A percentile compares a stretch with the other conserved stretches of the same genome.
Conservation (phyloP, 495 filamentous ascomycete species). For the Penicillium cataractarum region DNA sequence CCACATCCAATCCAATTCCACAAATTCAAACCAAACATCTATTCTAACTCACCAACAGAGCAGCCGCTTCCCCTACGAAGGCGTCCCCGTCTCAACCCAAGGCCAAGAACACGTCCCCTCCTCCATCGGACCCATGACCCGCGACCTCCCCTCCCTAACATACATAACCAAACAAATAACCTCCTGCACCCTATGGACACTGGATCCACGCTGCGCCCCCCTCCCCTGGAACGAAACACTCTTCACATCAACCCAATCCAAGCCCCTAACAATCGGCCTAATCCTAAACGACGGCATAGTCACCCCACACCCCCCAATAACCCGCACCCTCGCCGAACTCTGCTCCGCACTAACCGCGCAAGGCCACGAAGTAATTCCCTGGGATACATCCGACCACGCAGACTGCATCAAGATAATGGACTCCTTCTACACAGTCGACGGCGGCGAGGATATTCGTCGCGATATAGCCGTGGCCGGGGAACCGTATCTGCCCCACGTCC, state of each 20-base stretch:
- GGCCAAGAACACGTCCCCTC: conserved; percentile 60
- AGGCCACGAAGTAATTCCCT: conserved; percentile 54
- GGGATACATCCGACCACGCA: conserved; percentile 47
- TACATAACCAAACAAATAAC: conserved; percentile 47
- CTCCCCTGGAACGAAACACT: conserved; percentile 48
- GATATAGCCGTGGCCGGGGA: conserved; percentile 53
- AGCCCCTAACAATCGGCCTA: conserved; percentile 50
- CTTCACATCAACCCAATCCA: conserved; percentile 43
- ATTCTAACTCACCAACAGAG: conserved; percentile 33
- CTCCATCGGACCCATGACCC: conserved; percentile 53
- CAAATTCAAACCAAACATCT: too few relatives aligned
- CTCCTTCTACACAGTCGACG: conserved; percentile 56
- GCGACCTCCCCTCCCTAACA: conserved; percentile 44
- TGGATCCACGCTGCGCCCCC: conserved; percentile 52
- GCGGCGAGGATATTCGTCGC: conserved; percentile 57
- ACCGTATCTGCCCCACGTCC: conserved; percentile 57
- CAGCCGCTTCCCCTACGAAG: conserved; percentile 49
- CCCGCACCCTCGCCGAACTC: conserved; percentile 44
- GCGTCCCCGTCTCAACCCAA: conserved; percentile 52
- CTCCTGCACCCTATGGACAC: conserved; percentile 44
- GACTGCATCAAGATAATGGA: conserved; percentile 54
- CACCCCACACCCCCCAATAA: conserved; percentile 52
- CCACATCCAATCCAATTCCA: too few relatives aligned
- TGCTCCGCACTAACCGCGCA: conserved; percentile 36
- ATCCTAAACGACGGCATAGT: conserved; percentile 56